Base-by-base conservation (phyloP, 768 basidiomycete genomes). In the Termitomyces bulborhizus region DNA sequence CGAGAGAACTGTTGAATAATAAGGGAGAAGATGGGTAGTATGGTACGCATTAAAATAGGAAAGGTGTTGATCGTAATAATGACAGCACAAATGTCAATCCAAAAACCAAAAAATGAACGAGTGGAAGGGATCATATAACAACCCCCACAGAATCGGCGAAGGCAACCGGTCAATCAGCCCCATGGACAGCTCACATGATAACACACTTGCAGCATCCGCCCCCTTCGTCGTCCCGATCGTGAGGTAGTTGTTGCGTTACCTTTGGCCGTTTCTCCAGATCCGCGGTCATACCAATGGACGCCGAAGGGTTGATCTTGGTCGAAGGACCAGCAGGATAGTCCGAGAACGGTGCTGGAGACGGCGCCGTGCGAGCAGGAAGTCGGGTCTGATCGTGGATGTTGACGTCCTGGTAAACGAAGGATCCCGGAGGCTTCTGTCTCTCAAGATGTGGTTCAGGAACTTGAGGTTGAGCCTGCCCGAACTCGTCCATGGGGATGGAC, bases 141-240 rank as follows among this genome's bases (percentile, higher is more conserved):
- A 24, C 24, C 51, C 21, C 50, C 39, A 24, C 24, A 31, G 26
- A 40, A 40, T 42, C 39, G 46, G 31, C 55, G 32, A 29, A 45
- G 15, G 26, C 21, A 31, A 53, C 40, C 41, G 41, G 29, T 26
- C 16, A 39, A 40, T 27, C 43, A 45, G 13, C 46, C 31, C 24
- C 50, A 45, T 24, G 26, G 11, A 57, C 41, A 36, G 27, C 27
- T 90, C 82, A 92, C 90, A 92, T 92, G 68, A 92, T 78, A 62
- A 88, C 72, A 71, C 90, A 92, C 71, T 85, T 88, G 76, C 90
- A 92, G 66, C 90, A 91, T 39, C 86, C 84, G 31, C 75, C 79
- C 32, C 69, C 74, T 1, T 63, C 66, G 13, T 77, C 78, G 6
- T 85, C 81, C 34, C 31, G 48, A 27, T 83, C 80, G 11, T 72